Percentiles rank a stretch among this genome's conserved stretches.
phyloP scores from a whole-genome alignment of 2,329 filamentous ascomycete genomes.

The Setomelanomma holmii region DNA sequence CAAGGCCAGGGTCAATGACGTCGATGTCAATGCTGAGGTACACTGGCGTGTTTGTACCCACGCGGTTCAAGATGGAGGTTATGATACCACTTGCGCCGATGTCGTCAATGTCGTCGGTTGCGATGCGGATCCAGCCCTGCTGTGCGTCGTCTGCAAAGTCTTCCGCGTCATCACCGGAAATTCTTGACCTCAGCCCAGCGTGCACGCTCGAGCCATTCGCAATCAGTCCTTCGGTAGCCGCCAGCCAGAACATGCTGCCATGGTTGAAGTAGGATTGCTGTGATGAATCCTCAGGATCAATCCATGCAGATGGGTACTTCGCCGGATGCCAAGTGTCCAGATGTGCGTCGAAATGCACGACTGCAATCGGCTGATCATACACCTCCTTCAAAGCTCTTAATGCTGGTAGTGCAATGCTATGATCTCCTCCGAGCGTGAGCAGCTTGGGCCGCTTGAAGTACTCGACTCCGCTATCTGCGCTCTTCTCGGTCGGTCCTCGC shows the following conservation, averaged over 20 bases:
- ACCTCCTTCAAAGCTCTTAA: conserved; percentile 56
- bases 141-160: conserved; percentile 73
- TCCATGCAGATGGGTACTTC: conserved; percentile 81
- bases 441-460: conserved; percentile 57
- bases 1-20: conserved; percentile 75
- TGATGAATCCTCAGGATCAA: conserved; percentile 56
- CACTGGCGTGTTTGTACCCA: conserved; percentile 78
- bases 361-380: conserved; percentile 55
- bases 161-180: conserved; percentile 70
- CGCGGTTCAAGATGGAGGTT: conserved; percentile 70
- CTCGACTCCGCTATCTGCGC: conserved; percentile 44
- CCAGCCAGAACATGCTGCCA: conserved; percentile 91
- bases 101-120: conserved; percentile 88
- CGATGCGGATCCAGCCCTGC: conserved; percentile 81
- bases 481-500: conserved; percentile 48
- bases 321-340: conserved; percentile 86
- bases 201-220: conserved; percentile 78
- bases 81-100: conserved; percentile 76
- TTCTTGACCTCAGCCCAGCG: conserved; percentile 79
- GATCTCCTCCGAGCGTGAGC: conserved; percentile 58
- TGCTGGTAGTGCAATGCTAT: conserved; percentile 59
- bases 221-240: conserved; percentile 80
- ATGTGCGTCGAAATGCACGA: conserved; percentile 66
- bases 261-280: conserved; percentile 82
- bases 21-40: conserved; percentile 85